A percentile compares a stretch with the other conserved stretches of the same genome.
phyloP scores from a whole-genome alignment of 257 asterid species.

The Fraxinus cuspidata region DNA sequence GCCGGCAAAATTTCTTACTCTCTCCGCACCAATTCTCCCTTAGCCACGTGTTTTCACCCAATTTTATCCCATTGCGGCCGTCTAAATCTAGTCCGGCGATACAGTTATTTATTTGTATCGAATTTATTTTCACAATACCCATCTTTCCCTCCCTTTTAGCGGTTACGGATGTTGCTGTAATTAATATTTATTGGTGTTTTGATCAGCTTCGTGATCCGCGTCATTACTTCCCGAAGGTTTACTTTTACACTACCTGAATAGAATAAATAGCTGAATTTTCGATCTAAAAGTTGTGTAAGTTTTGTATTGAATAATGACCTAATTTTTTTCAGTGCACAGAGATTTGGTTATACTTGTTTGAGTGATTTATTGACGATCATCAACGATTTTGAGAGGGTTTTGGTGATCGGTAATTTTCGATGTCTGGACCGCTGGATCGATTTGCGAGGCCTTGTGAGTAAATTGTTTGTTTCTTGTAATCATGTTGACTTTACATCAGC shows the following conservation, averaged over 20 bases:
- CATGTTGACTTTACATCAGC: slow-evolving; percentile 1
- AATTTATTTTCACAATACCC: not conserved
- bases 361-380: slow-evolving; percentile 27
- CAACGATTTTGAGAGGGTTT: slow-evolving; percentile 11
- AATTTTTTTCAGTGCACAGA: slow-evolving; percentile 1
- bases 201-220: slow-evolving; percentile 46
- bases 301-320: not conserved
- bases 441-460: slow-evolving; percentile 89
- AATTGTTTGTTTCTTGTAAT: not conserved
- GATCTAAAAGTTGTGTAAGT: slow-evolving; percentile 16
- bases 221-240: slow-evolving; percentile 32
- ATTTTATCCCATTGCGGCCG: slow-evolving; percentile 39
- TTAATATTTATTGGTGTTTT: slow-evolving; percentile 36
- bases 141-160: slow-evolving; percentile 11
- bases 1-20: slow-evolving; percentile 38
- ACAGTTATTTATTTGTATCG: not conserved
- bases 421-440: slow-evolving; percentile 97
- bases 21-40: not conserved
- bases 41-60: slow-evolving; percentile 5
- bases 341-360: slow-evolving; percentile 31
- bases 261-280: slow-evolving; percentile 16
- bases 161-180: slow-evolving; percentile 31
- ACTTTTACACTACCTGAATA: slow-evolving; percentile 5
- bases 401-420: slow-evolving; percentile 34
- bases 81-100: slow-evolving; percentile 50